A percentile compares a stretch with the other conserved stretches of the same genome.
Evolutionary conservation across 768 basidiomycete species (phyloP).

Genomic region (Coprinellus micaceus): DNA sequence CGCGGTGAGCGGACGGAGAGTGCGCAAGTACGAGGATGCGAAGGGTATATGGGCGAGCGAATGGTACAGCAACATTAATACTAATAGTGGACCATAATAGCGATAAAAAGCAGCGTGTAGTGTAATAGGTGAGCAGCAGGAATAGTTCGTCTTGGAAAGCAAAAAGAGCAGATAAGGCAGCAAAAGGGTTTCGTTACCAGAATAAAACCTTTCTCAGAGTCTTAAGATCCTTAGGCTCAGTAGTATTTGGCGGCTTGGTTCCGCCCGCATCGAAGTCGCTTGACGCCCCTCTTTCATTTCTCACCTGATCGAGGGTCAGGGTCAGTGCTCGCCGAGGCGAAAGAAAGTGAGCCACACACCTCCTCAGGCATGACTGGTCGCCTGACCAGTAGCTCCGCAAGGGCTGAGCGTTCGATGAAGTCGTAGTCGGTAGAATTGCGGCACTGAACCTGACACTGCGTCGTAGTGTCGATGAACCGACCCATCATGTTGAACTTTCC

Average conservation of each 20-base stretch:
- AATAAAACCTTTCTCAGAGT: constrained; percentile 52
- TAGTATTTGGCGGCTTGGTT: constrained; percentile 24
- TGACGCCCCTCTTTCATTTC: constrained; percentile 58
- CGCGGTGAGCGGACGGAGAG: not conserved
- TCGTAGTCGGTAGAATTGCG: constrained; percentile 55
- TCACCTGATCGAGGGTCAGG: constrained; percentile 44
- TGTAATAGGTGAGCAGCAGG: not conserved
- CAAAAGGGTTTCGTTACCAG: constrained; percentile 23
- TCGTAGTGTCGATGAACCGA: constrained; percentile 73
- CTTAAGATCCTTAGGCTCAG: constrained; percentile 37
- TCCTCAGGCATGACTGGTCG: constrained; percentile 66
- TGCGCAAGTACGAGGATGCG: not conserved
- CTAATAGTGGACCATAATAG: not conserved
- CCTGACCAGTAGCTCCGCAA: constrained; percentile 54
- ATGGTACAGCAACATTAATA: constrained; percentile 1
- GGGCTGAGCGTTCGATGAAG: constrained; percentile 52
- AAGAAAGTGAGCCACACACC: constrained; percentile 35
- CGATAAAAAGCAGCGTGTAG: not conserved
- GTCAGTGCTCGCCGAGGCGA: not conserved
- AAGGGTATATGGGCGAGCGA: not conserved
- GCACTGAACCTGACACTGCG: constrained; percentile 76
- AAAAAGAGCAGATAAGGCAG: constrained; percentile 11
- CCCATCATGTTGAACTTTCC: constrained; percentile 94
- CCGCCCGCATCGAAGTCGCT: constrained; percentile 46
- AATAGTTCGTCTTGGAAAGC: not conserved